Conservation (phyloP, 2,329 filamentous ascomycete species). For the Knoxdaviesia proteae region DNA sequence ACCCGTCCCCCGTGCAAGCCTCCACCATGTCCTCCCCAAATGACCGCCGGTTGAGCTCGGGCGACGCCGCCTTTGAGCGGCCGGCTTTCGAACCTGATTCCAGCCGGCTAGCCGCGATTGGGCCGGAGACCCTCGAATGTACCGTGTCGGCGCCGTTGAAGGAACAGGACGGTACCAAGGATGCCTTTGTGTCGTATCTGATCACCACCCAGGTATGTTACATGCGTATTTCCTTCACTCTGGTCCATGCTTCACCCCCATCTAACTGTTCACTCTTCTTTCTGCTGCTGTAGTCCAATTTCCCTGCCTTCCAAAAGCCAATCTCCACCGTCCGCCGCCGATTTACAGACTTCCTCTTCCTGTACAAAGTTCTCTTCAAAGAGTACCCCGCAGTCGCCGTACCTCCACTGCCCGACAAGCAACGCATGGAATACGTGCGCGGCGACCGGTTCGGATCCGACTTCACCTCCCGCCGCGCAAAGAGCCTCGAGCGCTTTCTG, state of each 20-base stretch:
- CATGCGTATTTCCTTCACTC: neutral
- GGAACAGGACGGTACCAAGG: conserved; percentile 91
- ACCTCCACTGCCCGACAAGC: conserved; percentile 88
- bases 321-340: conserved; percentile 66
- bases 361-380: conserved; percentile 72
- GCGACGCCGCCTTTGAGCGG: neutral
- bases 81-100: neutral
- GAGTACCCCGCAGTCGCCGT: conserved; percentile 87
- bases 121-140: conserved; percentile 55
- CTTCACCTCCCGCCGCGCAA: conserved; percentile 73
- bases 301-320: conserved; percentile 73
- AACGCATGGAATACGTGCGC: conserved; percentile 96
- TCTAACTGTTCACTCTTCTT: neutral
- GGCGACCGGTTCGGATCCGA: conserved; percentile 88
- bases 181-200: conserved; percentile 88
- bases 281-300: conserved; percentile 49
- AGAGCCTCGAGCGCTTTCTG: conserved; percentile 82
- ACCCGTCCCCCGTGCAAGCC: neutral
- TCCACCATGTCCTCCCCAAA: neutral
- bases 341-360: conserved; percentile 94
- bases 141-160: conserved; percentile 68
- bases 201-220: conserved; percentile 62
- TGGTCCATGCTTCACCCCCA: neutral
- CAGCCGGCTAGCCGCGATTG: conserved; percentile 3
- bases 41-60: too few species aligned